Evolutionary conservation across 805 yeast genomes (phyloP).

Genomic region (Ogataea salicorniae): DNA sequence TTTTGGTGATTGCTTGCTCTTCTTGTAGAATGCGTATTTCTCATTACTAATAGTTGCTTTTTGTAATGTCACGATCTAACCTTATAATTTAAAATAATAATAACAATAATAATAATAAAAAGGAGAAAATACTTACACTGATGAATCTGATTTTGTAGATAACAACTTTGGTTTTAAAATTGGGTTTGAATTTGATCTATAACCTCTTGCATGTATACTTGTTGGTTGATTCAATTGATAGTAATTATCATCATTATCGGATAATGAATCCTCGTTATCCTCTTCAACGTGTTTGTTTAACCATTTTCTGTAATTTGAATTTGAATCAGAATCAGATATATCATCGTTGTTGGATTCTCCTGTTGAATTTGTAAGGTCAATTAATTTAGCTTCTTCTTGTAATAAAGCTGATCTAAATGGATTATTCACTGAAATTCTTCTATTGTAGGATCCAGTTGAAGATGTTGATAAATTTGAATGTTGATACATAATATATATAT

Average conservation of each 20-base stretch:
- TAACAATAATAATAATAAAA: too few relatives aligned
- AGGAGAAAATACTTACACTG: conserved; percentile 17
- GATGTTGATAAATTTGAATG: conserved; percentile 29
- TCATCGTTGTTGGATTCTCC: conserved; percentile 2
- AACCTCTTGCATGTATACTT: conserved; percentile 5
- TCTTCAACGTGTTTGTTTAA: conserved; percentile 33
- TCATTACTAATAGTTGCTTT: too few relatives aligned
- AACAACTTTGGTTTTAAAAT: conserved; percentile 12
- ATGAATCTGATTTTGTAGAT: conserved; percentile 18
- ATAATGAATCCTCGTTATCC: conserved; percentile 38
- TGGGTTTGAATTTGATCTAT: conserved; percentile 4
- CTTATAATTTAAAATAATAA: too few relatives aligned
- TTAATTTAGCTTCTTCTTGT: conserved; percentile 25
- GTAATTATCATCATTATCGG: conserved; percentile 24
- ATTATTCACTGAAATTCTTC: conserved; percentile 58
- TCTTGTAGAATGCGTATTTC: too few relatives aligned
- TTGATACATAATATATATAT: conserved; percentile 23
- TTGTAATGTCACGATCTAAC: too few relatives aligned
- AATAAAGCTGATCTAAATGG: conserved; percentile 58
- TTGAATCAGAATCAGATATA: conserved; percentile 21
- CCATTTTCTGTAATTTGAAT: conserved; percentile 55
- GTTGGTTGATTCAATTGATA: too few relatives aligned
- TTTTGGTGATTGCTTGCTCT: too few relatives aligned
- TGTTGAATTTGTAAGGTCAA: conserved; percentile 6
- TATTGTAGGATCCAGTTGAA: conserved; percentile 32